These are phyloP conservation scores for Phalaenopsis equestris DNA, from an alignment of 106 monocot genomes.

Conservation along the genomic window DNA sequence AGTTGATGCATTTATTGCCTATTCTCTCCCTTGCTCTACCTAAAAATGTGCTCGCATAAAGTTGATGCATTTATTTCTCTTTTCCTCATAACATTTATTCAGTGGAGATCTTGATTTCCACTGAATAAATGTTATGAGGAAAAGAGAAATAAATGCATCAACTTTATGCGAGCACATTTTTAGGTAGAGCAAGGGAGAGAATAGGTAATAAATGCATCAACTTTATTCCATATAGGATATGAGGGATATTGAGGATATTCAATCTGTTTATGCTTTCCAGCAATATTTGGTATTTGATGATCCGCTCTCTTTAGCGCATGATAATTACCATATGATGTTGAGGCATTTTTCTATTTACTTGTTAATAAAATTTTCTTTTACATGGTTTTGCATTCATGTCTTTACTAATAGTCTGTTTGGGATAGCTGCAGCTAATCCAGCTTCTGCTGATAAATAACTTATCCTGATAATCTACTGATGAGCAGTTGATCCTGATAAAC, in stretches of 20 bases:
- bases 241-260: conserved; percentile 40
- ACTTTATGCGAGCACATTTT: conserved; percentile 40
- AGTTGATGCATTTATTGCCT: conserved; percentile 18
- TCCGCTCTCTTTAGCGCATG: conserved; percentile 38
- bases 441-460: no score
- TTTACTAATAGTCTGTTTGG: not conserved
- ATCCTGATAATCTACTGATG: no score
- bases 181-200: conserved; percentile 37
- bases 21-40: conserved; percentile 34
- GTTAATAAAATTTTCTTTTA: not conserved
- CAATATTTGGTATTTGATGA: conserved; percentile 45
- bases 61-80: conserved; percentile 52
- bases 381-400: not conserved
- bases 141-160: conserved; percentile 50
- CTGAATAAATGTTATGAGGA: conserved; percentile 17
- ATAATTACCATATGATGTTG: conserved; percentile 54
- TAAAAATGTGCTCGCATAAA: conserved; percentile 38
- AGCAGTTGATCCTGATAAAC: no score
- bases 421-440: no score
- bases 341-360: conserved; percentile 18
- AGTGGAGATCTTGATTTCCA: no score
- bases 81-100: conserved; percentile 21
- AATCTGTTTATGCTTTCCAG: conserved; percentile 54
- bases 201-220: conserved; percentile 12
- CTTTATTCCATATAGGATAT: conserved; percentile 52